Percentiles rank a stretch among this genome's conserved stretches.
phyloP scores from a whole-genome alignment of 805 yeast genomes.

The Wickerhamomyces sydowiorum region DNA sequence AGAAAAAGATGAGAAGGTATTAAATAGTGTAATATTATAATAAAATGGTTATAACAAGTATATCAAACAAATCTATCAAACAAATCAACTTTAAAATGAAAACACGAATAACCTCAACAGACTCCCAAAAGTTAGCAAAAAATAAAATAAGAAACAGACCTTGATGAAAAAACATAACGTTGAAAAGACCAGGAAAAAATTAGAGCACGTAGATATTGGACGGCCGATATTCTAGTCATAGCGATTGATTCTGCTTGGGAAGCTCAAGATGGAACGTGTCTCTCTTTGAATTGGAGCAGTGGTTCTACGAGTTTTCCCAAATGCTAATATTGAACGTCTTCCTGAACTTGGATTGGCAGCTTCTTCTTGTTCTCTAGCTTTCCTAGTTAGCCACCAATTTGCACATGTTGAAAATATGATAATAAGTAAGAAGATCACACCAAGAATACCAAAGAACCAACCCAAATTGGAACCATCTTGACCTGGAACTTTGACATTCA shows the following conservation, averaged over 20 bases:
- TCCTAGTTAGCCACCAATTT: conserved; percentile 32
- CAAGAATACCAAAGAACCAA: conserved; percentile 71
- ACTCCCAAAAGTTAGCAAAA: no score
- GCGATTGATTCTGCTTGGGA: conserved; percentile 19
- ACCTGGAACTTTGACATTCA: conserved; percentile 92
- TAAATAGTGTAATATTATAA: no score
- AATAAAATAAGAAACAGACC: no score
- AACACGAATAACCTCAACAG: no score
- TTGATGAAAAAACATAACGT: not conserved
- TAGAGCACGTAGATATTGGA: no score
- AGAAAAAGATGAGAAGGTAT: no score
- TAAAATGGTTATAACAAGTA: no score
- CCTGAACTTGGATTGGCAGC: conserved; percentile 14
- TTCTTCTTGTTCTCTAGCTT: conserved; percentile 23
- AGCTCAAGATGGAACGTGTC: conserved; percentile 22
- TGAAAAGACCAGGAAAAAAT: no score
- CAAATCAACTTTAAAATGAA: no score
- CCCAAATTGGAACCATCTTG: conserved; percentile 34
- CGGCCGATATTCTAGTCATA: conserved; percentile 14
- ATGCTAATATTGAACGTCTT: conserved; percentile 27
- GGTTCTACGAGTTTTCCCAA: conserved; percentile 7
- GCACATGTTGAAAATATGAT: conserved; percentile 34
- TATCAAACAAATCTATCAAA: no score
- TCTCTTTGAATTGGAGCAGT: conserved; percentile 13
- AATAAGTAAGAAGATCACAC: conserved; percentile 40